Conservation (phyloP, 164 flowering plant species). For the Dillenia suffruticosa region DNA sequence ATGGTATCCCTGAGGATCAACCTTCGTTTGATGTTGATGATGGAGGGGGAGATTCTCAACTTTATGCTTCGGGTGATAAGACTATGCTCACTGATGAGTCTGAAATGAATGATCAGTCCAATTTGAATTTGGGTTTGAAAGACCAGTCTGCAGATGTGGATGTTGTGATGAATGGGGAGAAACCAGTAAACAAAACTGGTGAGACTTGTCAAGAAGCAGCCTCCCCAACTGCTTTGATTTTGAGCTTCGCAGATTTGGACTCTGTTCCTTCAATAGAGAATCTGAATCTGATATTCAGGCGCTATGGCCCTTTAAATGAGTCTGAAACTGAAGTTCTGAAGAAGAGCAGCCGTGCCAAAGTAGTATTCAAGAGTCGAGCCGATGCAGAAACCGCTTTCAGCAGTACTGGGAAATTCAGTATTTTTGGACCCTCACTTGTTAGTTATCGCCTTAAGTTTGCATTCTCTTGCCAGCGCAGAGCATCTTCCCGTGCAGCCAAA, state of each 20-base stretch:
- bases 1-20: slow-evolving; percentile 34
- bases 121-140: slow-evolving; percentile 20
- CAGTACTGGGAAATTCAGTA: slow-evolving; percentile 77
- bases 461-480: slow-evolving; percentile 23
- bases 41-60: slow-evolving; percentile 16
- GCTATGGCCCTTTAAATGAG: slow-evolving; percentile 56
- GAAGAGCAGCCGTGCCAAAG: slow-evolving; percentile 61
- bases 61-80: slow-evolving; percentile 6
- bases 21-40: slow-evolving; percentile 11
- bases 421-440: slow-evolving; percentile 79
- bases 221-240: slow-evolving; percentile 54
- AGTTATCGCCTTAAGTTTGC: slow-evolving; percentile 62
- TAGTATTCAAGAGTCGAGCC: slow-evolving; percentile 52
- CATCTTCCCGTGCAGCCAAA: slow-evolving; percentile 22
- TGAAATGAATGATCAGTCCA: slow-evolving; percentile 7
- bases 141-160: slow-evolving; percentile 19
- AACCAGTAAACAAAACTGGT: slow-evolving; percentile 10
- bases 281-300: slow-evolving; percentile 60
- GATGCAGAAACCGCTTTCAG: slow-evolving; percentile 92
- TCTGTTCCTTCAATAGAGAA: slow-evolving; percentile 59
- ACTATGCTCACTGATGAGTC: background rate
- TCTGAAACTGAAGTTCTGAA: slow-evolving; percentile 59
- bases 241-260: slow-evolving; percentile 52
- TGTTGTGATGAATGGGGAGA: slow-evolving; percentile 20
- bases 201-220: slow-evolving; percentile 24